Conservation (phyloP, 2,329 filamentous ascomycete genomes). For the Xylaria sp. region DNA sequence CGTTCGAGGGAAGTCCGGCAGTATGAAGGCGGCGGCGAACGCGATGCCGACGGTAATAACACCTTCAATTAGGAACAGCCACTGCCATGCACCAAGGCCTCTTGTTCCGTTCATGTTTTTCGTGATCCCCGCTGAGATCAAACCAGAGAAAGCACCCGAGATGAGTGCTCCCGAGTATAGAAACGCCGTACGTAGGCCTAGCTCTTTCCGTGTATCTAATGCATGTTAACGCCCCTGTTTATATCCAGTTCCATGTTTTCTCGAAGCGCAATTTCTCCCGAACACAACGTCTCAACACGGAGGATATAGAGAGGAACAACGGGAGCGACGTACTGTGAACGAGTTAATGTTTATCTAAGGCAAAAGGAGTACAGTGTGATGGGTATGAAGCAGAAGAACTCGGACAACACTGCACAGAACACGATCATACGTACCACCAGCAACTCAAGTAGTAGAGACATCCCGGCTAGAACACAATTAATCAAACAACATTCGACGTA, state of each 20-base stretch:
- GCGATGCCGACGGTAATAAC: conserved; percentile 65
- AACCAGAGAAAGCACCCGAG: conserved; percentile 71
- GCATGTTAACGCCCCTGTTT: conserved; percentile 3
- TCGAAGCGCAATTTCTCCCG: background rate
- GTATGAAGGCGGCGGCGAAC: conserved; percentile 56
- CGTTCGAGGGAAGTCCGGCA: conserved; percentile 69
- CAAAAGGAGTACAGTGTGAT: background rate
- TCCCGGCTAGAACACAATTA: conserved; percentile 45
- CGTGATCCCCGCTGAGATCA: conserved; percentile 67
- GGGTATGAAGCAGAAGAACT: background rate
- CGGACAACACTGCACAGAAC: background rate
- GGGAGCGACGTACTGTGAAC: conserved; percentile 15
- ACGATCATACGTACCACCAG: conserved; percentile 51
- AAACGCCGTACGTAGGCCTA: conserved; percentile 66
- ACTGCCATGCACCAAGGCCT: conserved; percentile 65
- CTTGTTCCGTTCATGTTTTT: conserved; percentile 61
- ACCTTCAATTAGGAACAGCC: conserved; percentile 72
- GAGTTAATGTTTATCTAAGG: conserved; percentile 8
- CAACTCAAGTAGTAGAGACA: conserved; percentile 65
- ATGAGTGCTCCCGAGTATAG: conserved; percentile 71
- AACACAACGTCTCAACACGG: background rate
- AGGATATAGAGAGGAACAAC: background rate
- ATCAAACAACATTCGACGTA: conserved; percentile 1
- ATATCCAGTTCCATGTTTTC: background rate
- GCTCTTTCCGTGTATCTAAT: conserved; percentile 63